These are phyloP conservation scores for Silene conica DNA, from an alignment of 148 eudicot species.

Conservation along the genomic window DNA sequence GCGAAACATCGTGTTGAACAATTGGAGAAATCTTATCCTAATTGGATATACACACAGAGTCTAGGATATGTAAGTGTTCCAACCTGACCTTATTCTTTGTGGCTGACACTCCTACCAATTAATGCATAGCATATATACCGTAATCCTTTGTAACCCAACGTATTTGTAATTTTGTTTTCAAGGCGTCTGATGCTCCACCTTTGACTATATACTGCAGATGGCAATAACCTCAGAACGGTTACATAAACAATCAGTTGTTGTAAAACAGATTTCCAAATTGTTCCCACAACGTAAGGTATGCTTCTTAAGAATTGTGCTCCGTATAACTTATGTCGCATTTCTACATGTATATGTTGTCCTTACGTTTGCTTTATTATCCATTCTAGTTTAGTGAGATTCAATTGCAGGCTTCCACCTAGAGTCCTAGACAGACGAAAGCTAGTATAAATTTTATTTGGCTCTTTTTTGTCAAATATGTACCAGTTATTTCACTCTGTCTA, in stretches of 20 bases:
- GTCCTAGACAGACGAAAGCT: background rate
- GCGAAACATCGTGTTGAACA: constrained; percentile 72
- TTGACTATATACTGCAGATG: constrained; percentile 54
- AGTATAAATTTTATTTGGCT: background rate
- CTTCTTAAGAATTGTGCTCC: background rate
- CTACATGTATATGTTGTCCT: background rate
- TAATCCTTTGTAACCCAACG: background rate
- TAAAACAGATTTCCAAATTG: constrained; percentile 93
- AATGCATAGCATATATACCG: background rate
- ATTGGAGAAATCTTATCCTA: constrained; percentile 87
- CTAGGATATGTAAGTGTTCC: constrained; percentile 67
- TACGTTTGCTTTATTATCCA: background rate
- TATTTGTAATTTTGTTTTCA: background rate
- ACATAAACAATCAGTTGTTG: constrained; percentile 77
- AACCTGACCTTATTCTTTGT: constrained; percentile 2
- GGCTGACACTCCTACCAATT: background rate
- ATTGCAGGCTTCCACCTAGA: background rate
- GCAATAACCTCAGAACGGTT: constrained; percentile 92
- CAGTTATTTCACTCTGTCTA: background rate
- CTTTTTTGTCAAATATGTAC: background rate
- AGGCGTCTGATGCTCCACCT: constrained; percentile 17
- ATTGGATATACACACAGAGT: constrained; percentile 81
- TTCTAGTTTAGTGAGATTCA: constrained; percentile 8
- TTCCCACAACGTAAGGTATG: constrained; percentile 88
- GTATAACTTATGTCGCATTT: background rate